Evolutionary conservation across 768 basidiomycete genomes (phyloP).

Genomic region (Amanita thiersii): DNA sequence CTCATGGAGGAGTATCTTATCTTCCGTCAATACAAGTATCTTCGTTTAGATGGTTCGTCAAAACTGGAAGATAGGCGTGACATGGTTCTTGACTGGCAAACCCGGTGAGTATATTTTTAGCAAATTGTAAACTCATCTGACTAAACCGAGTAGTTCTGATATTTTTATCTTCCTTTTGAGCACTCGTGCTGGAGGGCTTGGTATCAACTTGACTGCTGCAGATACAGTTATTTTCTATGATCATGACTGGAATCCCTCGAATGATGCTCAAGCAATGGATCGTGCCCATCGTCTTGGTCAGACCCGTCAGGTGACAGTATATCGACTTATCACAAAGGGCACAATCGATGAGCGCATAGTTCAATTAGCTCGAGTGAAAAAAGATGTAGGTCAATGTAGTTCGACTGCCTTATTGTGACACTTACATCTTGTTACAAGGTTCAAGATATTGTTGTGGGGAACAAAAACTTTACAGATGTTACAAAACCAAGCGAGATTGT

Average conservation of each 20-base stretch:
- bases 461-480: conserved; percentile 89
- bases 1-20: conserved; percentile 98
- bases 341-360: conserved; percentile 98
- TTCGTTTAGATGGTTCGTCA: conserved; percentile 88
- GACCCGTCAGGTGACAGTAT: conserved; percentile 95
- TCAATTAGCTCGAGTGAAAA: conserved; percentile 92
- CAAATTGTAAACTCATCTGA: too few species aligned
- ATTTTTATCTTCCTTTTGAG: conserved; percentile 88
- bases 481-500: conserved; percentile 96
- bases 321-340: conserved; percentile 87
- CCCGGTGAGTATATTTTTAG: conserved; percentile 58
- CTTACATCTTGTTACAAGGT: conserved; percentile 36
- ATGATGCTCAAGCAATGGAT: conserved; percentile 98
- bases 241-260: conserved; percentile 95
- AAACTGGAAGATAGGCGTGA: conserved; percentile 94
- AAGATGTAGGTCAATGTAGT: conserved; percentile 57
- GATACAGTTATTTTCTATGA: conserved; percentile 96
- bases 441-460: conserved; percentile 98
- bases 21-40: conserved; percentile 92
- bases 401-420: neutral
- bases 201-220: conserved; percentile 93
- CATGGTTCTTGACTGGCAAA: conserved; percentile 99
- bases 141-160: conserved; percentile 49
- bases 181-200: conserved; percentile 92
- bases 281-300: conserved; percentile 95